A percentile compares a stretch with the other conserved stretches of the same genome.
These are phyloP conservation scores for Coccomyxa sp. DNA, from an alignment of 139 green algal genomes.

Conservation along the genomic window DNA sequence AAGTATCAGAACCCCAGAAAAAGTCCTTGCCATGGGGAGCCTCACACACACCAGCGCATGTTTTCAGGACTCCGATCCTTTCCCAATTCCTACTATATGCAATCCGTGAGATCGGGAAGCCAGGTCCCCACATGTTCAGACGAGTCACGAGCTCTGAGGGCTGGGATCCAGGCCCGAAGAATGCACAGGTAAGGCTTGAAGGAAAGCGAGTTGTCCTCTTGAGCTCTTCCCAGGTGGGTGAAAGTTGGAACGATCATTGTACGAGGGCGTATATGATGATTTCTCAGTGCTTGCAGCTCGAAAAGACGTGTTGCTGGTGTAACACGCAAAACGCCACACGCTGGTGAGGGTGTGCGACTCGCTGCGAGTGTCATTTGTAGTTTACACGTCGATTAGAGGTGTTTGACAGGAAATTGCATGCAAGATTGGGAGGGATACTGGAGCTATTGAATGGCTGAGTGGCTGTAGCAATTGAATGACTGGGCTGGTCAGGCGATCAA, in stretches of 20 bases:
- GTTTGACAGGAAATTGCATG: neutral
- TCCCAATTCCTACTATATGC: slow-evolving; percentile 1
- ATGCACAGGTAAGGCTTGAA: slow-evolving; percentile 2
- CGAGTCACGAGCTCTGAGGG: neutral
- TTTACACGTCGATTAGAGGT: neutral
- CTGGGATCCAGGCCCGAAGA: neutral
- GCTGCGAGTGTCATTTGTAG: neutral
- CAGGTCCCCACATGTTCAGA: neutral
- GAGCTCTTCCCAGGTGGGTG: neutral
- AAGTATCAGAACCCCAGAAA: neutral
- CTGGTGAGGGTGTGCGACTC: neutral
- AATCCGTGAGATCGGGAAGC: neutral
- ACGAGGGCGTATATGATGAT: neutral
- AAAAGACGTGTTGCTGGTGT: neutral
- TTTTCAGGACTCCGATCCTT: slow-evolving; percentile 2
- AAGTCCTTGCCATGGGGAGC: neutral
- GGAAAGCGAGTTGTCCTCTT: slow-evolving; percentile 1
- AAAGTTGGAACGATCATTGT: neutral
- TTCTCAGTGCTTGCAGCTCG: neutral
- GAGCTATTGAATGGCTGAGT: neutral
- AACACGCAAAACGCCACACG: neutral
- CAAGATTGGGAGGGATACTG: neutral
- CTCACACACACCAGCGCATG: neutral
- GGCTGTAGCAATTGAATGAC: neutral
- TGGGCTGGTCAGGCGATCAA: neutral